These are phyloP conservation scores for Quercus bicolor DNA, from an alignment of 306 rosid genomes.

Conservation along the genomic window DNA sequence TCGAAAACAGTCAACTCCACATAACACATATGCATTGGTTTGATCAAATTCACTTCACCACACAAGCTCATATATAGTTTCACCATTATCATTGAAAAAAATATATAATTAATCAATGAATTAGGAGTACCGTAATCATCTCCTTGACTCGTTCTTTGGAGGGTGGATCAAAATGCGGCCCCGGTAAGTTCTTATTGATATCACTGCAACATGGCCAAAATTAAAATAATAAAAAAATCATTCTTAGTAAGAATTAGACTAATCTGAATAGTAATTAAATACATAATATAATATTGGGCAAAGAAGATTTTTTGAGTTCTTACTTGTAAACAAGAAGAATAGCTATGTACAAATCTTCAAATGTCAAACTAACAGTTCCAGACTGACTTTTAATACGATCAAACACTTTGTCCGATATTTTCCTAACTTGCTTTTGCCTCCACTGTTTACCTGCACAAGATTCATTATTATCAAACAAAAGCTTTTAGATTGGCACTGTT, in stretches of 20 bases:
- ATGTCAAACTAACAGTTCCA: slow-evolving; percentile 35
- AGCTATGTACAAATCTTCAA: slow-evolving; percentile 81
- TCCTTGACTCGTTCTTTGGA: slow-evolving; percentile 47
- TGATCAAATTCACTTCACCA: neutral
- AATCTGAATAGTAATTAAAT: neutral
- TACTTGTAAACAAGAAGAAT: slow-evolving; percentile 88
- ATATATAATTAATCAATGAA: slow-evolving; percentile 6
- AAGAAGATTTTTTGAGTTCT: slow-evolving; percentile 19
- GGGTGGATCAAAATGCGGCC: slow-evolving; percentile 86
- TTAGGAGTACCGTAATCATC: slow-evolving; percentile 52
- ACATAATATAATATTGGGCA: neutral
- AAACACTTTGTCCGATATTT: slow-evolving; percentile 59
- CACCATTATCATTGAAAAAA: slow-evolving; percentile 10
- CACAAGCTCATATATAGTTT: neutral
- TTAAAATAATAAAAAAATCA: neutral
- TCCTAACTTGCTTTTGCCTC: slow-evolving; percentile 54
- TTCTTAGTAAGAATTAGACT: neutral
- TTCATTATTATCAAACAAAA: too few relatives aligned
- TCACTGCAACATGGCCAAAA: slow-evolving; percentile 45
- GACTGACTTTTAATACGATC: slow-evolving; percentile 30
- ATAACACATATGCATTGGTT: neutral
- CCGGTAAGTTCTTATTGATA: slow-evolving; percentile 74
- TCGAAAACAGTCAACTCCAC: neutral
- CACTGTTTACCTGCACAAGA: slow-evolving; percentile 62
- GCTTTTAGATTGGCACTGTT: too few relatives aligned